Evolutionary conservation across 176 grass and related monocot genomes (phyloP), one percentile per base, ranked within the genome.

Genomic region (Carex parvula): DNA sequence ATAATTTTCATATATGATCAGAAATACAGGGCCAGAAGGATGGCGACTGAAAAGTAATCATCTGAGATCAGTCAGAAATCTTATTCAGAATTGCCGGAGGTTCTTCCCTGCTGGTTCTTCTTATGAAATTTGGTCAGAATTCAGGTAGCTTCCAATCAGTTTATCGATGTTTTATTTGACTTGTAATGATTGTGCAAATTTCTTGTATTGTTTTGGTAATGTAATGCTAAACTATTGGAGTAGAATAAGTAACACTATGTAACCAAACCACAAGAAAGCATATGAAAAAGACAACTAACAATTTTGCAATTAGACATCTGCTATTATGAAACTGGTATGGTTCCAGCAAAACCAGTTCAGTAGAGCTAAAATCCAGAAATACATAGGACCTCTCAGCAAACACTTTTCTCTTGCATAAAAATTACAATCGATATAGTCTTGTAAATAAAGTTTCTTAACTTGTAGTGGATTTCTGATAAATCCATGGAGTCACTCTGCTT

Each of bases 11-110:
- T 87, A 56, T 42, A 42, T 44, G 86, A 85, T 75, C 92, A 98
- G 95, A 91, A 98, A 98, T 75, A 91, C 90, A 82, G 95, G 92
- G 3, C 95, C 95, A 65, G 95, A 98, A 90, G 95, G 95, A 74
- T 98, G 95, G 95, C 89, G 81, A 84, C 61, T 98, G 85, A 91
- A 86, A 54, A 85, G 88, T 53, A 76, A 88, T 69, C 95, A 94
- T 87, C 88, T 98, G 6, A 87, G 92, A 67, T 89, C 88, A 50
- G 75, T 93, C 57, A 94, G 88, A 60, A 78, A 86, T n/a, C 92
- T 94, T 88, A 83, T 93, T 63, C 89, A 85, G 69, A 71, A 88
- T 68, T 98, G 91, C 82, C 85, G 92, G 76, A 91, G 46, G 84
- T 94, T 93, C 80, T 98, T 98, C 79, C 87, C 88, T 89, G 95